Base-by-base conservation (phyloP, 805 yeast genomes). In the Tetrapisispora iriomotensis region DNA sequence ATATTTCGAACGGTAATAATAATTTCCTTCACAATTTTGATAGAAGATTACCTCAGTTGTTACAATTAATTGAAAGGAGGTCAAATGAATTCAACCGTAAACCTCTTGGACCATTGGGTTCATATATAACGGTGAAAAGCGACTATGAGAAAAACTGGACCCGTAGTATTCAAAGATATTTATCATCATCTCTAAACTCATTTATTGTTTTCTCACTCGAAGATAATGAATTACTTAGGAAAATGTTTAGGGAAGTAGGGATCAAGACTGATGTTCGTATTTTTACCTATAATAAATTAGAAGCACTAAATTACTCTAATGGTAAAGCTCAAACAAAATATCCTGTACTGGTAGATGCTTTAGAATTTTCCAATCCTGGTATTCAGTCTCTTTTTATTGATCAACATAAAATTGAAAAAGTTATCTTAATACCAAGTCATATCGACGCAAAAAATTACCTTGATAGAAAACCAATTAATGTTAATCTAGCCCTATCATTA, bases 91-190 rank as follows among this genome's bases (percentile, higher is more conserved):
- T 73, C 67, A 68, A 67, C 14, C 49, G 57, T 2, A 52, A 51
- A 26, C 94, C 95, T 0, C 58, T 80, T 14, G 97, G 97, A 0
- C 98, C 98, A 0, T 45, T 90, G 2, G 96, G 95, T 1, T 47
- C 67, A 3, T 62, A 63, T 43, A 65, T 86, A 2, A 65, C 72
- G 4, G 64, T 90, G 12, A 81, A 75, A 50, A 55, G 62, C 1
- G 77, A 70, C 8, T 74, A 60, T 48, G 60, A 67, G 17, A 46
- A 51, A 30, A n/a, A 33, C n/a, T 88, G 86, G 86, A 61, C 70
- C 5, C 71, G 70, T 19, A 58, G 81, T 4, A 53, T 88, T 6
- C 94, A 84, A 49, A 58, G 74, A 0, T 53, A 67, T 1, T 54
- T 86, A 23, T 68, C 68, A 2, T 59, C 63, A 8, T 58, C 74